phyloP scores from a whole-genome alignment of 495 filamentous ascomycete species.

The Tuber brumale region DNA sequence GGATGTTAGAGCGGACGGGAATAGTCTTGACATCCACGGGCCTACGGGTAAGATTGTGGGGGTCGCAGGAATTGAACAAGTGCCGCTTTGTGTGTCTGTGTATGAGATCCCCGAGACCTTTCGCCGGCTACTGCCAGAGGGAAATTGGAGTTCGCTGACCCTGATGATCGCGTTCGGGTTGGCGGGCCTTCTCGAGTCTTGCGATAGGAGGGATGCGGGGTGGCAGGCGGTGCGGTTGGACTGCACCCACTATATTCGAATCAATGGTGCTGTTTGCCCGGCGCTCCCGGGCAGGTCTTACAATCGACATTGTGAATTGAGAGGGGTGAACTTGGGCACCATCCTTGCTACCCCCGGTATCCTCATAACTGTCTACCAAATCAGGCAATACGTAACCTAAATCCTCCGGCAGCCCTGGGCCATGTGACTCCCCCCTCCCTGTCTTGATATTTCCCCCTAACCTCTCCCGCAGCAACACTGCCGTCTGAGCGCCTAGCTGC shows the following conservation, averaged over 20 bases:
- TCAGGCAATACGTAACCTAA: conserved; percentile 78
- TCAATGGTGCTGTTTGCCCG: conserved; percentile 67
- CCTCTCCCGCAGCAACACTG: conserved; percentile 39
- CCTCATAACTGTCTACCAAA: conserved; percentile 63
- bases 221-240: conserved; percentile 23
- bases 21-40: conserved; percentile 74
- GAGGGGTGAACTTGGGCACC: conserved; percentile 95
- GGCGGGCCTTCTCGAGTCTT: conserved; percentile 21
- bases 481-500: conserved; percentile 30
- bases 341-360: conserved; percentile 66
- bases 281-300: conserved; percentile 64
- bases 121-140: no score
- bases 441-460: conserved; percentile 45
- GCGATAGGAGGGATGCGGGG: conserved; percentile 17
- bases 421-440: conserved; percentile 39
- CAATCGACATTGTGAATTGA: conserved; percentile 82
- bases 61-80: conserved; percentile 64
- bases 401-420: conserved; percentile 60
- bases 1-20: conserved; percentile 69
- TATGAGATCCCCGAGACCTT: conserved; percentile 69
- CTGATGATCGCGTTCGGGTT: conserved; percentile 32
- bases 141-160: conserved; percentile 26
- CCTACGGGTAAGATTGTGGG: conserved; percentile 80
- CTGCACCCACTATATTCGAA: conserved; percentile 49
- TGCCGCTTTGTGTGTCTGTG: conserved; percentile 56